phyloP scores from a whole-genome alignment of 2,329 filamentous ascomycete species.

The Phaeosphaeria sp. region DNA sequence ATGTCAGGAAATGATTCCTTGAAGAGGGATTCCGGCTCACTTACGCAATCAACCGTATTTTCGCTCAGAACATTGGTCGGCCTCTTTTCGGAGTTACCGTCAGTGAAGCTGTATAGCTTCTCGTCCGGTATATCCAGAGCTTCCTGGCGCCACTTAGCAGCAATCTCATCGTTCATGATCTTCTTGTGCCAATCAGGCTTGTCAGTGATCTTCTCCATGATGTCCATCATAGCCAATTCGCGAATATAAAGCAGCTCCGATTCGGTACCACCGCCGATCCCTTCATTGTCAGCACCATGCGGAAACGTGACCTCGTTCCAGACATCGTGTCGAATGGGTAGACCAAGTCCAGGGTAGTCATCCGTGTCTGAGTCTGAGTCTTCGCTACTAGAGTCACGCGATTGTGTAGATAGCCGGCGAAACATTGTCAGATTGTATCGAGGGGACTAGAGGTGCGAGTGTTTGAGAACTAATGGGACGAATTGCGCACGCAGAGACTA shows the following conservation, averaged over 20 bases:
- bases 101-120: slow-evolving; percentile 18
- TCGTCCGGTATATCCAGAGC: slow-evolving; percentile 22
- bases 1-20: neutral
- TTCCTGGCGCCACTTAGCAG: slow-evolving; percentile 33
- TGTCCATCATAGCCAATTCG: slow-evolving; percentile 47
- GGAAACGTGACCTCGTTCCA: slow-evolving; percentile 2
- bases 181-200: slow-evolving; percentile 50
- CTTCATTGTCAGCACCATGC: slow-evolving; percentile 13
- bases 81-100: neutral
- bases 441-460: neutral
- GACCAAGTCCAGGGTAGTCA: slow-evolving; percentile 28
- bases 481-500: neutral
- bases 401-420: neutral
- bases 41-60: slow-evolving; percentile 20
- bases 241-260: slow-evolving; percentile 38
- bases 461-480: neutral
- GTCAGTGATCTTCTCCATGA: slow-evolving; percentile 52
- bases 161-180: slow-evolving; percentile 42
- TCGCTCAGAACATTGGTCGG: slow-evolving; percentile 21
- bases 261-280: neutral
- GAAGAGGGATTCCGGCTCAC: neutral
- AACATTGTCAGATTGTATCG: neutral
- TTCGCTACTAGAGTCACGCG: neutral
- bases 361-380: neutral
- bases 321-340: slow-evolving; percentile 14